Evolutionary conservation across 192 early-diverging fungal genomes (phyloP).

Genomic region (Piromyces finnis): DNA sequence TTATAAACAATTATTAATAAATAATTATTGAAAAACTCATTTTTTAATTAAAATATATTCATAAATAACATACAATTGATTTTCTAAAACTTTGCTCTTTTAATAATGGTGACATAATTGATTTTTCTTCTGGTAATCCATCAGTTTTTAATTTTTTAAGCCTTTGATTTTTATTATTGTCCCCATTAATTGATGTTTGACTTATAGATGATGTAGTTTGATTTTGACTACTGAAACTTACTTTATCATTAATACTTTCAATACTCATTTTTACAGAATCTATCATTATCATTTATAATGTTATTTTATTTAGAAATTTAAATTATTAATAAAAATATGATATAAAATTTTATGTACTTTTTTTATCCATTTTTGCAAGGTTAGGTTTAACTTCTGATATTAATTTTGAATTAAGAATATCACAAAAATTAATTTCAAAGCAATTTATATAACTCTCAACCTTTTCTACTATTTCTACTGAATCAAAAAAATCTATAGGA

Average conservation of each 20-base stretch:
- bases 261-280: neutral
- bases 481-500: conserved; percentile 8
- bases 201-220: neutral
- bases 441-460: conserved; percentile 10
- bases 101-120: neutral
- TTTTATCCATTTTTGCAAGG: conserved; percentile 4
- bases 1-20: no score
- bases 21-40: no score
- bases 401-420: conserved; percentile 3
- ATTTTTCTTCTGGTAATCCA: neutral
- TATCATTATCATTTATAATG: no score
- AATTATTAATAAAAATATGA: no score
- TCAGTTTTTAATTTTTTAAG: neutral
- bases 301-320: no score
- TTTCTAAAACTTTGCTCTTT: conserved; percentile 2
- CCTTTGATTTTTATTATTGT: neutral
- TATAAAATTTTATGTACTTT: no score
- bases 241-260: neutral
- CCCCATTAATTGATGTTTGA: neutral
- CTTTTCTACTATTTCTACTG: conserved; percentile 11
- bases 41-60: no score
- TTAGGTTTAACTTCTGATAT: neutral
- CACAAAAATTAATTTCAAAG: conserved; percentile 21
- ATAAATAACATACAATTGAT: neutral
- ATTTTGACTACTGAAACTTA: neutral